A percentile compares a stretch with the other conserved stretches of the same genome.
phyloP scores from a whole-genome alignment of 306 rosid genomes.

The Lablab purpureus region DNA sequence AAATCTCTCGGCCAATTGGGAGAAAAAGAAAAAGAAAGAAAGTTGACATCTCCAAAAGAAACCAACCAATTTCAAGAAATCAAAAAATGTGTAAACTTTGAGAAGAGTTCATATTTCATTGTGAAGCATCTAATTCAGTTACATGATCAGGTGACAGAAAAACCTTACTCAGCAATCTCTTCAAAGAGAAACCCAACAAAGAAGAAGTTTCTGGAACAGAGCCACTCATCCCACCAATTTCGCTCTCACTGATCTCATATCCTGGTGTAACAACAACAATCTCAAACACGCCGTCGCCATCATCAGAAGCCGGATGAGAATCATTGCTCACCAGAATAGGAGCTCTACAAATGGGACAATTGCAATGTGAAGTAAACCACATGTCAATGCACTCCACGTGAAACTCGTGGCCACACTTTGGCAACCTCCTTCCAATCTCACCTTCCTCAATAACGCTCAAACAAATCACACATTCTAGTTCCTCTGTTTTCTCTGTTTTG shows the following conservation, averaged over 20 bases:
- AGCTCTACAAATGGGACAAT: conserved; percentile 85
- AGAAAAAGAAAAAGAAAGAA: background rate
- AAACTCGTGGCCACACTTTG: conserved; percentile 77
- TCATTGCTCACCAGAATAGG: conserved; percentile 41
- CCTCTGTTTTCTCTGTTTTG: conserved; percentile 29
- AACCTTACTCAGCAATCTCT: conserved; percentile 75
- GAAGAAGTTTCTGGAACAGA: conserved; percentile 56
- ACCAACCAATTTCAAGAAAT: conserved; percentile 19
- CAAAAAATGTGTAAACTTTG: background rate
- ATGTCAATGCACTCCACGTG: conserved; percentile 89
- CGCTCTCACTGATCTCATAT: conserved; percentile 48
- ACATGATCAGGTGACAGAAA: conserved; percentile 58
- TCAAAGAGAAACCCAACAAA: conserved; percentile 63
- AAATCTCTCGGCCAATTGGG: background rate
- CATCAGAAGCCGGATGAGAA: conserved; percentile 33
- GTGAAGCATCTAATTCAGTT: conserved; percentile 41
- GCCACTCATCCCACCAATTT: background rate
- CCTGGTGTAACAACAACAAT: conserved; percentile 52
- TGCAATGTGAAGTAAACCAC: conserved; percentile 85
- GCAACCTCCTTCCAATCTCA: conserved; percentile 72
- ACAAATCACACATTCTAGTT: conserved; percentile 81
- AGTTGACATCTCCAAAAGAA: background rate
- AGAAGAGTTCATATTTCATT: conserved; percentile 19
- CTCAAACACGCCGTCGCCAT: conserved; percentile 40
- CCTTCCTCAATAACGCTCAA: conserved; percentile 69